Evolutionary conservation across 2,329 filamentous ascomycete genomes (phyloP), one percentile per base, ranked within the genome.

Genomic region (Fusarium longipes): DNA sequence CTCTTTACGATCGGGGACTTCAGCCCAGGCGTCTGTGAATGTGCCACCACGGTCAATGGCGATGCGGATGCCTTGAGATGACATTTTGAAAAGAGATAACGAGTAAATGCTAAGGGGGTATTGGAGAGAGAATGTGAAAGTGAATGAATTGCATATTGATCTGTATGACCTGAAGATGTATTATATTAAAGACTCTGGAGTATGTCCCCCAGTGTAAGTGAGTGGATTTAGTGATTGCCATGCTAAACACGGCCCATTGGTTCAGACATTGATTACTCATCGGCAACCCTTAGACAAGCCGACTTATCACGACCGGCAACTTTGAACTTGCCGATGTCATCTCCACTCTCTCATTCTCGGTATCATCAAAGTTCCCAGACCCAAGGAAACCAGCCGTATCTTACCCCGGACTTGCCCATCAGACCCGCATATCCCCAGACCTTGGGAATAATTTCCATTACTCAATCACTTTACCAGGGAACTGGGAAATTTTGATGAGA

Each of bases 31-130:
- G 20, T 75, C 73, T 43, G 73, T 75, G 32, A 75, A 75, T 7
- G 73, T 75, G 22, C 73, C 73, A 12, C 73, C 73, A 9, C 73
- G 68, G 29, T 75, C 73, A 10, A 75, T 74, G 25, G 73, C 68
- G 50, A 75, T 75, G 32, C 70, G 63, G 20, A 75, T 75, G 15
- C 73, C 72, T 47, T 67, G 60, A 18, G 66, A 58, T 38, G 64
- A 48, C 67, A 72, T 72, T 35, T 5, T 70, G 32, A 55, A 33
- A 2, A 42, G 7, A 2, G 20, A 24, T 24, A 24, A 12, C 6
- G 1, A 47, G 11, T 8, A 18, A 11, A 3, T 4, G 0, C 14
- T 14, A 50, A 2, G 12, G 14, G 3, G 36, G 32, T 8, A 15
- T 22, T 4, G 10, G 8, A 38, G 12, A 7, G 6, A 24, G 22